phyloP scores from a whole-genome alignment of 1,139 yeast genomes.

The Nakaseomyces delphensis region DNA sequence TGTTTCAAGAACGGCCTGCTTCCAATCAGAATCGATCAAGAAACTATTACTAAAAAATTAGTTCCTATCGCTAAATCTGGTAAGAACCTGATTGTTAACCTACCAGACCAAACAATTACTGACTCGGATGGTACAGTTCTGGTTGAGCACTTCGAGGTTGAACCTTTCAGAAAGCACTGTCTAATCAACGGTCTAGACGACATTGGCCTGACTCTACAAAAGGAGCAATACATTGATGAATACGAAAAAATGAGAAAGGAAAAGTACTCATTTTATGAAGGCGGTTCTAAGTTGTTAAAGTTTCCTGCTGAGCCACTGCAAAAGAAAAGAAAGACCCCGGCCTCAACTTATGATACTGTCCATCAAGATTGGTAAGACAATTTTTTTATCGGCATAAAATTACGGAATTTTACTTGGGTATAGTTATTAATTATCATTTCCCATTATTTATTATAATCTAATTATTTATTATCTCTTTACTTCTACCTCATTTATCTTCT shows the following conservation, averaged over 20 bases:
- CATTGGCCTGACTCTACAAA: slow-evolving; percentile 89
- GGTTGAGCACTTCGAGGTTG: slow-evolving; percentile 77
- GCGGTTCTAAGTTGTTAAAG: slow-evolving; percentile 59
- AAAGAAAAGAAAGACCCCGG: slow-evolving; percentile 49
- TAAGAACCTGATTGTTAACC: slow-evolving; percentile 63
- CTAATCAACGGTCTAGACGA: slow-evolving; percentile 91
- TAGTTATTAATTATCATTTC: no score
- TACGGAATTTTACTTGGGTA: no score
- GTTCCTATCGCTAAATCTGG: slow-evolving; percentile 75
- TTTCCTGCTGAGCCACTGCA: slow-evolving; percentile 47
- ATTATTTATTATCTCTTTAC: no score
- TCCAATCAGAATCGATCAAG: slow-evolving; percentile 80
- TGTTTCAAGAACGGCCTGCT: slow-evolving; percentile 91
- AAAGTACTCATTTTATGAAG: slow-evolving; percentile 84
- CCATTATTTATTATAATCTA: not conserved
- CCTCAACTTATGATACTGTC: slow-evolving; percentile 45
- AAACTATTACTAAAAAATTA: slow-evolving; percentile 58
- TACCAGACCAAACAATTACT: slow-evolving; percentile 74
- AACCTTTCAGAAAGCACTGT: slow-evolving; percentile 89
- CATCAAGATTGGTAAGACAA: slow-evolving; percentile 66
- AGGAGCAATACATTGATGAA: slow-evolving; percentile 63
- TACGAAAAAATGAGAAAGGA: slow-evolving; percentile 72
- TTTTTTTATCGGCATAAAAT: not conserved
- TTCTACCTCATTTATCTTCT: no score
- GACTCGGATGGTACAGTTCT: slow-evolving; percentile 65